Evolutionary conservation across 2,329 filamentous ascomycete genomes (phyloP), one percentile per base, ranked within the genome.

Genomic region (Exophiala alcalophila): DNA sequence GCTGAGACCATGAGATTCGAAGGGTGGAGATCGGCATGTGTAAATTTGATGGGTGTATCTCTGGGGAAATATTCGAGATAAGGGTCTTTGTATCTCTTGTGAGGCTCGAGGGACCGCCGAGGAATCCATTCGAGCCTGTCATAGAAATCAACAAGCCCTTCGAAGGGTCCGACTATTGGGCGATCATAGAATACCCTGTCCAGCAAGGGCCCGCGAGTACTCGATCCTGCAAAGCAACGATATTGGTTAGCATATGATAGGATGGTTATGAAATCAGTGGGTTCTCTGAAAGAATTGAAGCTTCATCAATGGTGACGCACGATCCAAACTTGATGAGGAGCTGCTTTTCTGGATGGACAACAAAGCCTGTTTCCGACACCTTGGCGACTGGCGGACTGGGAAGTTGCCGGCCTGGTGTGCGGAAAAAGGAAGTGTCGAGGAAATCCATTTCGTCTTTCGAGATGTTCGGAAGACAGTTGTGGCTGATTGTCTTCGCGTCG

Each of bases 11-110:
- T 56, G 26, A 65, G 55, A 28, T 65, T 65, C 28, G 56, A 60
- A 21, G 37, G 59, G 48, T 64, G 59, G 24, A 66, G 55, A 52
- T 66, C 62, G 18, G 52, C 55, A 48, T 65, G 61, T 6, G 60
- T 65, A 35, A 63, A 64, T 20, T 55, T 60, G 25, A 65, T 63
- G 3, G 48, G 37, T 42, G 54, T 47, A 40, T 60, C 48, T 52
- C 62, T 60, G 3, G 58, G 57, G 3, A 64, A 51, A 4, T 29
- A 26, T 19, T 29, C 12, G 23, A 39, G 35, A 30, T 39, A 39
- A 8, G 35, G 35, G 23, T 39, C 24, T 39, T 30, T 16, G 16
- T 29, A 30, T 39, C 35, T 39, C 35, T 39, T 14, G 5, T 14
- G 14, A 28, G 16, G 3, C 14, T 14, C 19, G 14, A 39, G 30